A percentile compares a stretch with the other conserved stretches of the same genome.
These are phyloP conservation scores for Diaporthe humulicola DNA, from an alignment of 2,329 filamentous ascomycete species.

Conservation along the genomic window DNA sequence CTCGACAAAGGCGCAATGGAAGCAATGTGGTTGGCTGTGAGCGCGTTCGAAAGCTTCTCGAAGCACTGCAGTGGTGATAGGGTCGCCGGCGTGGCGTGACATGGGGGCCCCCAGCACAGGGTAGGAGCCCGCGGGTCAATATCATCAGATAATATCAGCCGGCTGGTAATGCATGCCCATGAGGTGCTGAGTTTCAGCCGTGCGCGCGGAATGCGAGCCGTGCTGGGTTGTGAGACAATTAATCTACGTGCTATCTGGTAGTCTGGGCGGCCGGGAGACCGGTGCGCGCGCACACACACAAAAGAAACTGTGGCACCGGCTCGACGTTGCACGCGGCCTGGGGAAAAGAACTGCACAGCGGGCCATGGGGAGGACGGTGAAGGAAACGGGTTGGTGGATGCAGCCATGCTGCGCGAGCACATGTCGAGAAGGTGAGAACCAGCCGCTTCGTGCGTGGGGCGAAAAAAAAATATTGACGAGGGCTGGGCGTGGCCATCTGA, in stretches of 20 bases:
- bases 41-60: slow-evolving; percentile 2
- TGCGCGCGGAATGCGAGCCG: not conserved
- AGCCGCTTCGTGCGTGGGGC: not conserved
- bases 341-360: not conserved
- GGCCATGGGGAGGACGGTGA: slow-evolving; percentile 1
- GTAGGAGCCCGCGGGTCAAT: slow-evolving; percentile 1
- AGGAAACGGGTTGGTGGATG: not conserved
- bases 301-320: not conserved
- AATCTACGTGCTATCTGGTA: not conserved
- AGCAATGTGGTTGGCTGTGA: not conserved
- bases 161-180: not conserved
- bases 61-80: not conserved
- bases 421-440: not conserved
- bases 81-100: not conserved
- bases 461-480: not conserved
- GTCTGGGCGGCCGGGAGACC: not conserved
- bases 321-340: not conserved
- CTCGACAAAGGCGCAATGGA: not conserved
- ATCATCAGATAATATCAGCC: not conserved
- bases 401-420: slow-evolving; percentile 1
- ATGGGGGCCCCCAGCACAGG: not conserved
- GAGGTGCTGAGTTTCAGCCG: slow-evolving; percentile 8
- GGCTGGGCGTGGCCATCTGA: slow-evolving; percentile 8
- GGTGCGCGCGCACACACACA: not conserved
- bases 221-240: slow-evolving; percentile 18